Evolutionary conservation across 2,329 filamentous ascomycete species (phyloP).

Genomic region (Penicillium sp.): DNA sequence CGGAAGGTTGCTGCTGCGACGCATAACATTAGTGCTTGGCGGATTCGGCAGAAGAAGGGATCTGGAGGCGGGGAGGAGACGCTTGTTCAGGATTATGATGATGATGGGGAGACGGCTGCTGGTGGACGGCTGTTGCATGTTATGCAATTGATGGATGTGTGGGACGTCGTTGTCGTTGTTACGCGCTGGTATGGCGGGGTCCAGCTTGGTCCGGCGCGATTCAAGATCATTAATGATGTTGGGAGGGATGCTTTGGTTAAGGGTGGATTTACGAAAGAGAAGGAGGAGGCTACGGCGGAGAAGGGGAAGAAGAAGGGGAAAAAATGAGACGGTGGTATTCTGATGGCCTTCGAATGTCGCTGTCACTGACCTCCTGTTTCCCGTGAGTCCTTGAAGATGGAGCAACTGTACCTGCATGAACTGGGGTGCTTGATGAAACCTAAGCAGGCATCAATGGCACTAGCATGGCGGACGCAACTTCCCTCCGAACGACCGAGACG

Average conservation of each 20-base stretch:
- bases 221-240: constrained; percentile 81
- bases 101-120: constrained; percentile 92
- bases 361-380: background rate
- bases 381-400: background rate
- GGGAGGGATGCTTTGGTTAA: constrained; percentile 79
- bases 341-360: background rate
- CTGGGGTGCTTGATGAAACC: constrained; percentile 8
- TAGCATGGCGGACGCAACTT: background rate
- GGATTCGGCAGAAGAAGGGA: constrained; percentile 56
- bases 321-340: constrained; percentile 28
- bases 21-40: constrained; percentile 94
- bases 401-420: background rate
- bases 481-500: background rate
- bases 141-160: constrained; percentile 91
- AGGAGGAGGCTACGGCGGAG: constrained; percentile 45
- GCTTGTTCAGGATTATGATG: constrained; percentile 83
- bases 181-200: constrained; percentile 94
- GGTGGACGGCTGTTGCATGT: constrained; percentile 80
- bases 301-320: constrained; percentile 55
- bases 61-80: constrained; percentile 43
- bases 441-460: constrained; percentile 2
- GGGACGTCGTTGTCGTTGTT: constrained; percentile 89
- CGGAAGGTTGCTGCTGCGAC: constrained; percentile 81
- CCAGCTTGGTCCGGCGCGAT: constrained; percentile 81
- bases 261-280: constrained; percentile 62